Evolutionary conservation across 2,329 filamentous ascomycete genomes (phyloP), one percentile per base, ranked within the genome.

Genomic region (Dactylonectria macrodidyma): DNA sequence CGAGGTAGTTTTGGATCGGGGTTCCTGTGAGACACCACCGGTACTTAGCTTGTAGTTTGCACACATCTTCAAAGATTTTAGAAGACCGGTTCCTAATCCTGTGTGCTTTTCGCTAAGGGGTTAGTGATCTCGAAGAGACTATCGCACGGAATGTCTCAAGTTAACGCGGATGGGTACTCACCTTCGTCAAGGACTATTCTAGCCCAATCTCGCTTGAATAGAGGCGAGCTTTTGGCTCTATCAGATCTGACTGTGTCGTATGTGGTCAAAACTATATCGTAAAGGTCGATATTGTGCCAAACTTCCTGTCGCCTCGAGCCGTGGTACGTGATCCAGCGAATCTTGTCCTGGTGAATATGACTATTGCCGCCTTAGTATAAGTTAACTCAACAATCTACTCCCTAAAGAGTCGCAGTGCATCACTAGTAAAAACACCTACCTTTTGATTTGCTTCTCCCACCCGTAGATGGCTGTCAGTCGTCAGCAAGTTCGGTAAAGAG

Each of bases 1-100:
- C 63, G 1, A 66, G 57, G 2, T 14, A 62, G 24, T 66, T 62
- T 10, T 62, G 58, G 24, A 62, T 66, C 11, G 63, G 63, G 2
- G 58, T 66, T 14, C 51, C 63, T 0, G 63, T 66, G n/a, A 66
- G 44, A 22, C 63, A 62, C 58, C 58, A 66, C 2, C 58, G 58
- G 7, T 24, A 36, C 30, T 50, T 5, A 5, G 57, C 33, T 7
- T 24, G 11, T 41, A 41, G 12, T 6, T 41, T 41, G 38, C 38
- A 41, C 11, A 41, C 38, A 6, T 30, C 57, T 22, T 46, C 24
- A 26, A 59, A 59, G n/a, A 36, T 16, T 26, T 24, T 59, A 44
- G 16, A 36, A 11, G 44, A 24, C 36, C 44, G 22, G n/a, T 59
- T 59, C 4, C 57, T 19, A 50, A 59, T 48, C 2, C 10, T 50